These are phyloP conservation scores for Rhodotorula kratochvilovae DNA, from an alignment of 768 basidiomycete species.

Conservation along the genomic window DNA sequence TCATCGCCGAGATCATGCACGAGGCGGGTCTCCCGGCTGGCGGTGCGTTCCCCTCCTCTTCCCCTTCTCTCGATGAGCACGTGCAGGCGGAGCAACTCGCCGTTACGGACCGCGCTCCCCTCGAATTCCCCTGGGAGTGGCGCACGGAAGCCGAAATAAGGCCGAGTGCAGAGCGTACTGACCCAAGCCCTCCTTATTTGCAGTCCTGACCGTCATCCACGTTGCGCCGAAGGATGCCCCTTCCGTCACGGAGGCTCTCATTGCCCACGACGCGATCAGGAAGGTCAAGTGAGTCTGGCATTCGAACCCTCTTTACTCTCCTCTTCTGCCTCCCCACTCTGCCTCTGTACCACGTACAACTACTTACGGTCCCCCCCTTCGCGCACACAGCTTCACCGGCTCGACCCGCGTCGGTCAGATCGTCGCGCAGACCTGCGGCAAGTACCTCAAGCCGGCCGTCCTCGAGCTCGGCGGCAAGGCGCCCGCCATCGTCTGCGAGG, in stretches of 20 bases:
- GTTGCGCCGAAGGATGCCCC: slow-evolving; percentile 43
- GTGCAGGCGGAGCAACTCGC: no score
- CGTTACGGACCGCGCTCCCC: no score
- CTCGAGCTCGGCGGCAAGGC: slow-evolving; percentile 48
- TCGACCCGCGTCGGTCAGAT: slow-evolving; percentile 45
- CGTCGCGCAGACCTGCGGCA: slow-evolving; percentile 47
- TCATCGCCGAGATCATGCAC: slow-evolving; percentile 47
- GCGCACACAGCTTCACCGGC: slow-evolving; percentile 46
- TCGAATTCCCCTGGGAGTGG: no score
- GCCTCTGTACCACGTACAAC: no score
- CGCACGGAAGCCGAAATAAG: no score
- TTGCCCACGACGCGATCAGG: slow-evolving; percentile 40
- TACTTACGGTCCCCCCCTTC: no score
- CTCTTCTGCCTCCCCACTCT: background rate
- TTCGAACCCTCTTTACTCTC: background rate
- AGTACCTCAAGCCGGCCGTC: slow-evolving; percentile 48
- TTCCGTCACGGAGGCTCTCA: slow-evolving; percentile 41
- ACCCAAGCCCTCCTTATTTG: no score
- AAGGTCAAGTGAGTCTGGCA: slow-evolving; percentile 36
- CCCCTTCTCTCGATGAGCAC: no score
- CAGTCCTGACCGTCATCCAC: slow-evolving; percentile 48
- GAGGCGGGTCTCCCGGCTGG: slow-evolving; percentile 50
- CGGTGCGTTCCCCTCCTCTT: background rate
- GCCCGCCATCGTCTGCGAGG: slow-evolving; percentile 47
- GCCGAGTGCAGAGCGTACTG: background rate